Base-by-base conservation (phyloP, 495 filamentous ascomycete species). In the Ascodesmis nigricans region DNA sequence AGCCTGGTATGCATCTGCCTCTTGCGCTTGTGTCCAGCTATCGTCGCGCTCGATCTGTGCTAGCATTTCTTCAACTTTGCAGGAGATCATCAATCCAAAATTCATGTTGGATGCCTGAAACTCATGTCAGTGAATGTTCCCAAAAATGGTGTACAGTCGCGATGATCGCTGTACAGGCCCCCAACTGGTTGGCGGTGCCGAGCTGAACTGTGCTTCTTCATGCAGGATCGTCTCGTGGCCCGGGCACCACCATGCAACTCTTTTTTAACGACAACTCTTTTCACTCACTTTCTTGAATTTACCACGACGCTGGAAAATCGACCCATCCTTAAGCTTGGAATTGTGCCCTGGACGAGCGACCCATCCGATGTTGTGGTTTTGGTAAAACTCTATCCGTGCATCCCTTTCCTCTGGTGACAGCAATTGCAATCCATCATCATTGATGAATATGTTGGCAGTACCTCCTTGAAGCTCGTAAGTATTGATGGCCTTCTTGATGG, bases 81-180 rank as follows among this genome's bases (percentile, higher is more conserved):
- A 71, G 11, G 73, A 76, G 39, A 82, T 63, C 61, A 75, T 73
- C 21, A 83, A 58, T 6, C 63, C 75, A 41, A 65, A 83, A 56
- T 83, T 83, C 76, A 83, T 83, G 60, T 83, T 83, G 19, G 71
- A 77, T 7, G 75, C 75, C 65, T 81, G 15, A 24, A 24, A 6
- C n/a, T n/a, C n/a, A n/a, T 41, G 46, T 49, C 46, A 49, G 41
- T 31, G 19, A 9, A 16, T 19, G 24, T 26, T 31, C n/a, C 10
- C 17, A 17, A 9, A n/a, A n/a, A n/a, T n/a, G n/a, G n/a, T n/a
- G n/a, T n/a, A n/a, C n/a, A n/a, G n/a, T n/a, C n/a, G n/a, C n/a
- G n/a, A n/a, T n/a, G n/a, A n/a, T n/a, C n/a, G n/a, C n/a, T n/a
- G n/a, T n/a, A n/a, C n/a, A n/a, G n/a, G n/a, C n/a, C n/a, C n/a